Percentiles rank a stretch among this genome's conserved stretches.
Evolutionary conservation across 1,284 basidiomycete species (phyloP).

Genomic region (Leccinum cinnamomeum): DNA sequence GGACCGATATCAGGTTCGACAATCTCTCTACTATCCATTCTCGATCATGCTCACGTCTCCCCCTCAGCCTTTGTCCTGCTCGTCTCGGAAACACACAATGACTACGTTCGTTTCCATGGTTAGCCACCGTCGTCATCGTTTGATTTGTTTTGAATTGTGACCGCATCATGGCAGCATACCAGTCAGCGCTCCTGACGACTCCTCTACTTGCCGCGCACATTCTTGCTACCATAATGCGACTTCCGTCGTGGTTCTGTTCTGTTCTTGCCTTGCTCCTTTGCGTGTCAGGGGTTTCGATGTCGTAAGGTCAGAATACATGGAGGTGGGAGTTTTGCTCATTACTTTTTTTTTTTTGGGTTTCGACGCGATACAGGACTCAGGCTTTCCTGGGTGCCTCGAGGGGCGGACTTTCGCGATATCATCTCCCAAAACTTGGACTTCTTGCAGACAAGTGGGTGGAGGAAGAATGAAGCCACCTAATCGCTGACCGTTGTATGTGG

Average conservation of each 20-base stretch:
- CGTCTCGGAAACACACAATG: constrained; percentile 77
- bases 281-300: constrained; percentile 50
- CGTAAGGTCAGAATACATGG: constrained; percentile 40
- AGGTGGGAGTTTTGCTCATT: constrained; percentile 8
- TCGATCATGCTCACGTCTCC: constrained; percentile 8
- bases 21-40: neutral
- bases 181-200: constrained; percentile 72
- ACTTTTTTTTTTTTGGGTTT: neutral
- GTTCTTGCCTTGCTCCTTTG: constrained; percentile 49
- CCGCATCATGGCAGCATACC: constrained; percentile 57
- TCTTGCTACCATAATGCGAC: constrained; percentile 51
- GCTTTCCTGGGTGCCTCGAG: constrained; percentile 66
- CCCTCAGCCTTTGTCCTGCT: constrained; percentile 63
- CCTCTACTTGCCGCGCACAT: constrained; percentile 65
- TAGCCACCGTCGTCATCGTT: constrained; percentile 22
- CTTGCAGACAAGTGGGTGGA: constrained; percentile 73
- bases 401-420: constrained; percentile 52
- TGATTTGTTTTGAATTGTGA: constrained; percentile 6
- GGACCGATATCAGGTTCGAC: constrained; percentile 73
- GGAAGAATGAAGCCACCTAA: constrained; percentile 51
- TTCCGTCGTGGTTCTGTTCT: constrained; percentile 48
- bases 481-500: neutral
- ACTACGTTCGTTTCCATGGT: constrained; percentile 82
- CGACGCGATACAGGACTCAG: constrained; percentile 44
- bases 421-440: constrained; percentile 66